Conservation (phyloP, 2,329 filamentous ascomycete species). For the Beauveria pseudobassiana region DNA sequence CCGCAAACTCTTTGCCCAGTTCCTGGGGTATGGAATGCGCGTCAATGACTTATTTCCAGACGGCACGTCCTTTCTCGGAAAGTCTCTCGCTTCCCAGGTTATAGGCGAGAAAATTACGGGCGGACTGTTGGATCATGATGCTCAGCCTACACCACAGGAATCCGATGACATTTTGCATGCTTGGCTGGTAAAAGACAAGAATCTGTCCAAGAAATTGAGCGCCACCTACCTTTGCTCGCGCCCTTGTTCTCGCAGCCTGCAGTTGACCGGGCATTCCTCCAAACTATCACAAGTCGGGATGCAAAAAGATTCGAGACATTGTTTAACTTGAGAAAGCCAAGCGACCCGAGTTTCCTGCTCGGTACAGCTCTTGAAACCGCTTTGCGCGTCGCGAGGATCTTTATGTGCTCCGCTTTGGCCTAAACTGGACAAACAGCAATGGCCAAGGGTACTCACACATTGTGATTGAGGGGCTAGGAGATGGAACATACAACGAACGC, state of each 20-base stretch:
- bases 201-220: not conserved
- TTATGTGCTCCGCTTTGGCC: not conserved
- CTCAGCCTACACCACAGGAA: not conserved
- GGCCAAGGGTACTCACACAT: not conserved
- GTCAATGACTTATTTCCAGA: not conserved
- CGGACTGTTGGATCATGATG: not conserved
- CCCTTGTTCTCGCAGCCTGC: not conserved
- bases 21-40: not conserved
- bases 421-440: not conserved
- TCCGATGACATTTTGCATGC: not conserved
- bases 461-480: not conserved
- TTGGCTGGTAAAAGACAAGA: not conserved
- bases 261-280: not conserved
- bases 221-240: not conserved
- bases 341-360: not conserved
- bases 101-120: not conserved
- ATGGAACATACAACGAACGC: not conserved
- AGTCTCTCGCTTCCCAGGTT: not conserved
- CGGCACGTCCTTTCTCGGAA: not conserved
- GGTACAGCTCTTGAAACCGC: not conserved
- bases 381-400: not conserved
- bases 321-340: not conserved
- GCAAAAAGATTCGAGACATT: not conserved
- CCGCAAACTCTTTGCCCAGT: not conserved
- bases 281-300: not conserved